These are phyloP conservation scores for Ganoderma boninense DNA, from an alignment of 1,284 basidiomycete genomes.

Conservation along the genomic window DNA sequence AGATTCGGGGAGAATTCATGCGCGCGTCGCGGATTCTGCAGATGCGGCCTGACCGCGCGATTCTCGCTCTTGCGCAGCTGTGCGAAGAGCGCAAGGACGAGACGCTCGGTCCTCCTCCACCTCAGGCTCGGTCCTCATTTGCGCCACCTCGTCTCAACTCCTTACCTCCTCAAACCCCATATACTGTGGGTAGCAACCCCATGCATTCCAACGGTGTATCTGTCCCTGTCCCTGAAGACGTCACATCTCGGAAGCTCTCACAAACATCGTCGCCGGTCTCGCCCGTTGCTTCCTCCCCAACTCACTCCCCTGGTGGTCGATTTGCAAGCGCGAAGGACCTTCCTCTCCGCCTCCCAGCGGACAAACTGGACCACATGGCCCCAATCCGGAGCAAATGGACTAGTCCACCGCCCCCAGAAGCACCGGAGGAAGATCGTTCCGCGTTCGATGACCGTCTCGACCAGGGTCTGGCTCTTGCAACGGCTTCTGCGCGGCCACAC, in stretches of 20 bases:
- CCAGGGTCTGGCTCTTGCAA: slow-evolving; percentile 70
- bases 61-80: slow-evolving; percentile 82
- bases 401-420: slow-evolving; percentile 82
- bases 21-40: slow-evolving; percentile 88
- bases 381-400: slow-evolving; percentile 81
- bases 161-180: slow-evolving; percentile 72
- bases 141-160: slow-evolving; percentile 61
- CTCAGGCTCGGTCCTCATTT: slow-evolving; percentile 55
- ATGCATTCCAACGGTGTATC: slow-evolving; percentile 56
- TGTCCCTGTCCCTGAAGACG: slow-evolving; percentile 50
- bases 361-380: slow-evolving; percentile 73
- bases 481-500: slow-evolving; percentile 64
- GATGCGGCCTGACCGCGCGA: slow-evolving; percentile 81
- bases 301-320: slow-evolving; percentile 34
- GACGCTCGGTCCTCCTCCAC: slow-evolving; percentile 54
- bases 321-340: slow-evolving; percentile 36
- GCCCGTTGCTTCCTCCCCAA: slow-evolving; percentile 30
- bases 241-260: slow-evolving; percentile 47
- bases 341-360: slow-evolving; percentile 49
- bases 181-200: slow-evolving; percentile 68
- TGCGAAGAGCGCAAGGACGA: slow-evolving; percentile 82
- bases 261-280: slow-evolving; percentile 26
- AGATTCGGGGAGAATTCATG: slow-evolving; percentile 99
- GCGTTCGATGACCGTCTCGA: slow-evolving; percentile 74
- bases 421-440: slow-evolving; percentile 68